Conservation (phyloP, 2,329 filamentous ascomycete species). For the Diaporthe australafricana region DNA sequence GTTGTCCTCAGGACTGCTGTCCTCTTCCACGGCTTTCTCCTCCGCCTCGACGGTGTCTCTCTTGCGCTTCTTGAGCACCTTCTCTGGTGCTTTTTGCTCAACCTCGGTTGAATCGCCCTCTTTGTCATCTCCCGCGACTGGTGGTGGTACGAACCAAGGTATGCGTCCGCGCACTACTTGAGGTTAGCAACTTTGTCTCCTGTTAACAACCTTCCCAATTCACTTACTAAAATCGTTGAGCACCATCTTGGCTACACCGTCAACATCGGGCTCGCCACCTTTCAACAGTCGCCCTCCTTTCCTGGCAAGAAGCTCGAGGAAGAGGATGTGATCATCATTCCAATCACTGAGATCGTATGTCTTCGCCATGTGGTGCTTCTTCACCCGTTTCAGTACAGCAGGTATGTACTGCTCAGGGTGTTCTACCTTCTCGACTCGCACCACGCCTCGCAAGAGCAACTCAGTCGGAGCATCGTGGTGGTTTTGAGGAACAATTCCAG, state of each 20-base stretch:
- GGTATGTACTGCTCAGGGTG: slow-evolving; percentile 96
- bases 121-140: slow-evolving; percentile 65
- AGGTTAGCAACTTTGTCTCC: not conserved
- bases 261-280: slow-evolving; percentile 93
- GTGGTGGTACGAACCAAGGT: slow-evolving; percentile 93
- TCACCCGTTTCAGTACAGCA: slow-evolving; percentile 82
- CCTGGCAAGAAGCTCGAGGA: slow-evolving; percentile 86
- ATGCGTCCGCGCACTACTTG: slow-evolving; percentile 81
- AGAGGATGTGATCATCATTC: slow-evolving; percentile 80
- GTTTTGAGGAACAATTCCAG: slow-evolving; percentile 93
- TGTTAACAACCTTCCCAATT: not conserved
- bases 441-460: slow-evolving; percentile 89
- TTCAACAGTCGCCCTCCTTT: slow-evolving; percentile 89
- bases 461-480: slow-evolving; percentile 86
- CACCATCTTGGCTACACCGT: slow-evolving; percentile 96
- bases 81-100: slow-evolving; percentile 78
- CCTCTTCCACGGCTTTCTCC: slow-evolving; percentile 46
- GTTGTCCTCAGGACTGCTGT: slow-evolving; percentile 38
- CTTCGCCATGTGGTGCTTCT: slow-evolving; percentile 88
- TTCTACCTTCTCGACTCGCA: slow-evolving; percentile 94
- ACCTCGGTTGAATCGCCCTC: slow-evolving; percentile 63
- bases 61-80: slow-evolving; percentile 87
- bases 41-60: slow-evolving; percentile 46
- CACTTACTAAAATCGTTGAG: slow-evolving; percentile 82
- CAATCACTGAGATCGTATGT: slow-evolving; percentile 91